Evolutionary conservation across 208 protist genomes (phyloP).

Genomic region (Acanthamoeba polyphaga): DNA sequence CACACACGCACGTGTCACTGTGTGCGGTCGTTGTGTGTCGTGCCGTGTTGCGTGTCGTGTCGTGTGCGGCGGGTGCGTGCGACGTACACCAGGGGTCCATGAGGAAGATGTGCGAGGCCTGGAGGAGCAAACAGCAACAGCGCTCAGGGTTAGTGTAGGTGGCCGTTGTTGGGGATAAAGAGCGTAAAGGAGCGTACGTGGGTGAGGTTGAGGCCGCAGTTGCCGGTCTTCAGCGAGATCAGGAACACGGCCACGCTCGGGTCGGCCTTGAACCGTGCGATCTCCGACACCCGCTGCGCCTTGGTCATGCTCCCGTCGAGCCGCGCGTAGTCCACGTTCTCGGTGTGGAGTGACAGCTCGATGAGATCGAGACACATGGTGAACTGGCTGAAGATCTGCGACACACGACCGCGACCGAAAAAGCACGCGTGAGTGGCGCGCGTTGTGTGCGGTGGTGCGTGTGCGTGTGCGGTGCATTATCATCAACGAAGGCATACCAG

Average conservation of each 20-base stretch:
- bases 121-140: background rate
- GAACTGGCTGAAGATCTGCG: constrained; percentile 72
- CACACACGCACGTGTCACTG: background rate
- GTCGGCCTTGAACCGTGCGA: constrained; percentile 55
- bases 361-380: constrained; percentile 74
- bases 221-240: constrained; percentile 70
- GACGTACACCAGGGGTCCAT: constrained; percentile 75
- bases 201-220: constrained; percentile 74
- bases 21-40: background rate
- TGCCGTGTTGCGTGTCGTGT: background rate
- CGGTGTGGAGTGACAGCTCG: constrained; percentile 28
- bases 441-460: no score
- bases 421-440: background rate
- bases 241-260: constrained; percentile 33
- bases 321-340: constrained; percentile 42
- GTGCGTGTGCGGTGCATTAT: background rate
- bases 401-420: no score
- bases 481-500: background rate
- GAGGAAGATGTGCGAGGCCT: constrained; percentile 44
- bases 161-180: background rate
- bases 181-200: background rate
- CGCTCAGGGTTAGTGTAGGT: background rate
- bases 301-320: constrained; percentile 74
- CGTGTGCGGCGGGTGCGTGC: background rate
- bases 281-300: constrained; percentile 18